Percentiles rank a stretch among this genome's conserved stretches.
These are phyloP conservation scores for Cutaneotrichosporon cutaneum DNA, from an alignment of 1,284 basidiomycete genomes.

Conservation along the genomic window DNA sequence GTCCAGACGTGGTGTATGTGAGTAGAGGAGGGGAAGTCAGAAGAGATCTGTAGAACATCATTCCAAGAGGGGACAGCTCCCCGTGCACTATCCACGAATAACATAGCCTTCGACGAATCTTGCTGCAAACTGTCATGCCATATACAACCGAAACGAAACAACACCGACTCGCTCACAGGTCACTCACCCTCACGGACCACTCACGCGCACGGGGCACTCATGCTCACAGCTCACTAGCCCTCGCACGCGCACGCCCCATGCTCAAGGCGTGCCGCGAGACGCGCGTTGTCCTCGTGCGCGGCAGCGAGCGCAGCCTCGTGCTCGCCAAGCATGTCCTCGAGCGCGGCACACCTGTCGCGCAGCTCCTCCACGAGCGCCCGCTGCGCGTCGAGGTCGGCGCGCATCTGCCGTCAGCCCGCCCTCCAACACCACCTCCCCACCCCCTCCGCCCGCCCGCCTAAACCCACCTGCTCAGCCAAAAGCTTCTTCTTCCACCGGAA, in stretches of 20 bases:
- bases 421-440: too few species aligned
- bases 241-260: not conserved
- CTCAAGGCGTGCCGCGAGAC: conserved; percentile 4
- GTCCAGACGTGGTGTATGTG: conserved; percentile 9
- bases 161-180: not conserved
- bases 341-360: not conserved
- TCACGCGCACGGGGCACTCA: too few species aligned
- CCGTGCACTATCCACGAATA: not conserved
- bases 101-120: not conserved
- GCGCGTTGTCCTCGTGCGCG: conserved; percentile 2
- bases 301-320: not conserved
- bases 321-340: conserved; percentile 3
- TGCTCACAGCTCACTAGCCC: not conserved
- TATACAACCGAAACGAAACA: not conserved
- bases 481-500: conserved; percentile 35
- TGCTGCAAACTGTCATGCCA: not conserved
- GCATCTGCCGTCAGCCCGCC: conserved; percentile 16
- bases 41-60: not conserved
- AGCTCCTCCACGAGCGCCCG: conserved; percentile 2
- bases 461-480: conserved; percentile 28
- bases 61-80: not conserved
- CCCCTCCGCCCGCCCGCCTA: conserved; percentile 20
- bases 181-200: too few species aligned
- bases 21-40: not conserved
- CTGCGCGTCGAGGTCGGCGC: conserved; percentile 15